Evolutionary conservation across 164 flowering plant genomes (phyloP), one percentile per base, ranked within the genome.

Genomic region (Protea cynaroides): DNA sequence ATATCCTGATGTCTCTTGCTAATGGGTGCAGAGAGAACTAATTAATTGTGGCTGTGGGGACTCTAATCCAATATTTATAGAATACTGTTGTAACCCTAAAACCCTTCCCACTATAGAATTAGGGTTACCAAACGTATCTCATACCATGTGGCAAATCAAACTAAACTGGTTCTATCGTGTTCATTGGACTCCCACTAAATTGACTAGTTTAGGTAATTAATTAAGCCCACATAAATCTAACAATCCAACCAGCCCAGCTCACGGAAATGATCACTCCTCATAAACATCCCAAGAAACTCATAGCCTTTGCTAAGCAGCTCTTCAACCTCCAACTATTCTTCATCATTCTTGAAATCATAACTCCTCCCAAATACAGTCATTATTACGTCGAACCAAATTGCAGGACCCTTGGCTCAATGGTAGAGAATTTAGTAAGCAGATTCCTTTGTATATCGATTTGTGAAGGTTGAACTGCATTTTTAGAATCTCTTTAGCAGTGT

Each of bases 151-250:
- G 4, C 9, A 6, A 18, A 52, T 22, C 55, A 81, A 49, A 1
- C 96, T 92, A 15, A 81, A 60, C n/a, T 0, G 92, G 92, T 8
- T 90, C 96, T 0, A n/a, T n/a, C n/a, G n/a, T n/a, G n/a, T n/a
- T n/a, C n/a, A n/a, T n/a, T n/a, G n/a, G n/a, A n/a, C n/a, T n/a
- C n/a, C n/a, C n/a, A n/a, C n/a, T n/a, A n/a, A n/a, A n/a, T n/a
- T n/a, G n/a, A n/a, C n/a, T n/a, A n/a, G n/a, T n/a, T n/a, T n/a
- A n/a, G n/a, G n/a, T n/a, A n/a, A n/a, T n/a, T n/a, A n/a, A n/a
- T n/a, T n/a, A n/a, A n/a, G n/a, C n/a, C n/a, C n/a, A n/a, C n/a
- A n/a, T n/a, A n/a, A 84, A 82, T 38, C 86, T 83, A 64, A 79
- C 56, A 62, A 65, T 80, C 84, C 61, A 78, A 56, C 73, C 69